These are phyloP conservation scores for Oryza officinalis DNA, from an alignment of 176 grass and related monocot genomes.

Conservation along the genomic window DNA sequence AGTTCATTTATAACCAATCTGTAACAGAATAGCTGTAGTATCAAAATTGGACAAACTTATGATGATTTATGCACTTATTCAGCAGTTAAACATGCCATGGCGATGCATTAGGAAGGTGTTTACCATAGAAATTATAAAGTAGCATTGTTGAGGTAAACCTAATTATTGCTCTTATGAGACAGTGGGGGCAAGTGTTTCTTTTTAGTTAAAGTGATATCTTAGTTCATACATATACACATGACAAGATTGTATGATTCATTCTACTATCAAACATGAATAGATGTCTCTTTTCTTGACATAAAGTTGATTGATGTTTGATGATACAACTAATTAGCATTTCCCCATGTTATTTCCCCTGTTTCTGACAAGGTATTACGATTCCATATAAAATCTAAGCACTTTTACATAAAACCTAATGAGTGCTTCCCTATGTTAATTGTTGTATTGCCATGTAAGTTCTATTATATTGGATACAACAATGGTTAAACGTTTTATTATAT, in stretches of 20 bases:
- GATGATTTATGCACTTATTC: not conserved
- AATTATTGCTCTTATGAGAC: not conserved
- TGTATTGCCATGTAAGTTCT: not conserved
- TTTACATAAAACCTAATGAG: not conserved
- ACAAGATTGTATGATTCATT: too few species aligned
- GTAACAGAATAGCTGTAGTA: not conserved
- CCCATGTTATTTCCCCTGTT: not conserved
- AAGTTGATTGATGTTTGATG: not conserved
- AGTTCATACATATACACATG: too few species aligned
- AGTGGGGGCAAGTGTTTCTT: not conserved
- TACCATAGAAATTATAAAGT: not conserved
- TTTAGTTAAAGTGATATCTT: not conserved
- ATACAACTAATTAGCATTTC: not conserved
- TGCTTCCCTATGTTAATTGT: not conserved
- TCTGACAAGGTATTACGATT: not conserved
- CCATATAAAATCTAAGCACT: not conserved
- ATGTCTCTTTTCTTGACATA: not conserved
- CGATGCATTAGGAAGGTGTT: not conserved
- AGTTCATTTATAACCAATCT: not conserved
- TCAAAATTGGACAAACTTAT: not conserved
- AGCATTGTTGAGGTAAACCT: not conserved
- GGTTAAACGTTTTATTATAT: not conserved
- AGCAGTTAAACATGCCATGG: constrained; percentile 10
- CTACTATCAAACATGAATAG: not conserved
- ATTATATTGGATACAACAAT: not conserved